Percentiles rank a stretch among this genome's conserved stretches.
phyloP scores from a whole-genome alignment of 441 rosid genomes.

The Monsonia emarginata region DNA sequence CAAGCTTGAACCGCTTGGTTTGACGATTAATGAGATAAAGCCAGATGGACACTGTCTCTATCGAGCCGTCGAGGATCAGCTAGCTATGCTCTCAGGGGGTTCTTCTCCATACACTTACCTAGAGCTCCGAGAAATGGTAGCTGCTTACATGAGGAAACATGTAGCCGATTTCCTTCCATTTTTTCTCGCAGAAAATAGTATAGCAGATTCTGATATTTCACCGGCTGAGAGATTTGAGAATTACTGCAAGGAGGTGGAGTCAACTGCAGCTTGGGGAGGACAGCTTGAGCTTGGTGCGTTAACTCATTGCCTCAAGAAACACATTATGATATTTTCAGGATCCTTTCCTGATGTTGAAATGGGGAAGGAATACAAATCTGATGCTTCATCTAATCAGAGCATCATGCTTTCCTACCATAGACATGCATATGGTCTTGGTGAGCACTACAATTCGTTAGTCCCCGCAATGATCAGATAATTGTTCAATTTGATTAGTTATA shows the following conservation, averaged over 20 bases:
- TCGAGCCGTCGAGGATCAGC: slow-evolving; percentile 79
- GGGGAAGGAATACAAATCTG: slow-evolving; percentile 70
- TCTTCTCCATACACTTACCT: slow-evolving; percentile 54
- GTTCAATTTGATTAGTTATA: not conserved
- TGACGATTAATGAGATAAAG: slow-evolving; percentile 57
- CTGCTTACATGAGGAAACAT: slow-evolving; percentile 68
- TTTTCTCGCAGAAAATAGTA: slow-evolving; percentile 46
- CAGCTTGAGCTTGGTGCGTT: slow-evolving; percentile 77
- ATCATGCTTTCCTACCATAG: not conserved
- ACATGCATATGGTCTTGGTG: slow-evolving; percentile 4
- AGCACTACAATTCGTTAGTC: not conserved
- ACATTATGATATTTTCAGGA: slow-evolving; percentile 62
- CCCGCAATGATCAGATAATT: not conserved
- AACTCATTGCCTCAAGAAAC: slow-evolving; percentile 60
- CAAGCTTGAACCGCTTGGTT: slow-evolving; percentile 67
- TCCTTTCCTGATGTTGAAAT: slow-evolving; percentile 87
- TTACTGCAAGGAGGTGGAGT: slow-evolving; percentile 72
- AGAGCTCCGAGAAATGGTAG: slow-evolving; percentile 66
- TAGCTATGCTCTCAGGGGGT: slow-evolving; percentile 47
- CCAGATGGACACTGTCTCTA: slow-evolving; percentile 90
- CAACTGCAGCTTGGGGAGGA: slow-evolving; percentile 85
- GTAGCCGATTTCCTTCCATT: slow-evolving; percentile 45
- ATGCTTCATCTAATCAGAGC: slow-evolving; percentile 19
- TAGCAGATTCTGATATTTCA: slow-evolving; percentile 28
- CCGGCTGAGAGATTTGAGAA: slow-evolving; percentile 55